Percentiles rank a stretch among this genome's conserved stretches.
phyloP scores from a whole-genome alignment of 2,329 filamentous ascomycete species.

The Neofusicoccum cordaticola region DNA sequence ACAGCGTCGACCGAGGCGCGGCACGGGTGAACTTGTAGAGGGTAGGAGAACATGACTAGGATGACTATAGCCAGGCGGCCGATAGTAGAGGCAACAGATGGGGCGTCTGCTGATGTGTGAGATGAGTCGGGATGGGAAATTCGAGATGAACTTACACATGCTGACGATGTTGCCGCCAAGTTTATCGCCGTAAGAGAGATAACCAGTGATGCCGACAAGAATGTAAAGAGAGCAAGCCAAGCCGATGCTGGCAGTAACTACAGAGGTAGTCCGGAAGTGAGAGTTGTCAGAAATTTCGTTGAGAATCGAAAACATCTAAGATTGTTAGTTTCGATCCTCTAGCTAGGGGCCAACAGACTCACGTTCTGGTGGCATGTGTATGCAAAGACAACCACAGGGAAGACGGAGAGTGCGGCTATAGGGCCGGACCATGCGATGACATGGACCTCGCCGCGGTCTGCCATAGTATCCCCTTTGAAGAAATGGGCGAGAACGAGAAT shows the following conservation, averaged over 20 bases:
- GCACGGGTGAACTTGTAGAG: constrained; percentile 92
- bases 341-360: constrained; percentile 29
- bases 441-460: constrained; percentile 70
- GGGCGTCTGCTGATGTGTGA: constrained; percentile 46
- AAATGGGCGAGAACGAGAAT: constrained; percentile 93
- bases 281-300: constrained; percentile 91
- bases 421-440: constrained; percentile 76
- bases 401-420: constrained; percentile 74
- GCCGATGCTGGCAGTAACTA: constrained; percentile 81
- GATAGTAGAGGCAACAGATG: constrained; percentile 81
- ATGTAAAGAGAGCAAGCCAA: constrained; percentile 84
- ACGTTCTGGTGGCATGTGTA: constrained; percentile 99
- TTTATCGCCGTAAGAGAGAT: constrained; percentile 88
- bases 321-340: constrained; percentile 16
- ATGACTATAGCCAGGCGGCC: constrained; percentile 93
- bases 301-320: constrained; percentile 94
- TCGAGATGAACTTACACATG: constrained; percentile 50
- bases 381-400: constrained; percentile 97
- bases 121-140: constrained; percentile 52
- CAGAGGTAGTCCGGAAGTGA: constrained; percentile 71
- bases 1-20: constrained; percentile 93
- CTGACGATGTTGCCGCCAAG: constrained; percentile 90
- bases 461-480: constrained; percentile 69
- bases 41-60: constrained; percentile 93
- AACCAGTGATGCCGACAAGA: constrained; percentile 89